Evolutionary conservation across 345 rosid species (phyloP).

Genomic region (Eutrema japonicum): DNA sequence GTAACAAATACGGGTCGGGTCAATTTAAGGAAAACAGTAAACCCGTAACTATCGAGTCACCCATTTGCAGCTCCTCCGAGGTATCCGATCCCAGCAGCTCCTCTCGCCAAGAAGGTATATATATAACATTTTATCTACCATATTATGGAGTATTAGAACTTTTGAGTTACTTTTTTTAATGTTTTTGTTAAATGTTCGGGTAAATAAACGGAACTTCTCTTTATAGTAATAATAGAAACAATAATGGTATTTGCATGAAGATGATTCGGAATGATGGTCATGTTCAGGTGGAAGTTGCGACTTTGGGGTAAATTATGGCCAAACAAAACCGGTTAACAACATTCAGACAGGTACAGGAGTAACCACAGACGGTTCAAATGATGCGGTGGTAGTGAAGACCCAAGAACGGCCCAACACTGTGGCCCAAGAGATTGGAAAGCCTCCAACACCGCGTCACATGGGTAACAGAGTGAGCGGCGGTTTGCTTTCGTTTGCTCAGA

Average conservation of each 20-base stretch:
- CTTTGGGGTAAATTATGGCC: not conserved
- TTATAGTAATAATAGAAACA: not conserved
- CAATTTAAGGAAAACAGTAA: conserved; percentile 36
- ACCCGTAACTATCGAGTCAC: conserved; percentile 47
- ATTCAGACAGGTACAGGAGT: not conserved
- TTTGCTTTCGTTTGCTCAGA: conserved; percentile 41
- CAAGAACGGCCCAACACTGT: not conserved
- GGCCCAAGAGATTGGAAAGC: conserved; percentile 38
- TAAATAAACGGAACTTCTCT: not conserved
- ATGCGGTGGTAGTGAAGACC: not conserved
- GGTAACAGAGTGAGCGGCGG: conserved; percentile 11
- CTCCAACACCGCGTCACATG: conserved; percentile 50
- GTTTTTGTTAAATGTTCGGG: not conserved
- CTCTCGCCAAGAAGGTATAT: conserved; percentile 56
- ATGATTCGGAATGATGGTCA: not conserved
- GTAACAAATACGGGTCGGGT: conserved; percentile 44
- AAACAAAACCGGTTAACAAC: conserved; percentile 23
- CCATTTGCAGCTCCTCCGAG: conserved; percentile 49
- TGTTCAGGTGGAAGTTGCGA: conserved; percentile 34
- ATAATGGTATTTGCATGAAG: conserved; percentile 6
- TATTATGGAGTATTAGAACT: not conserved
- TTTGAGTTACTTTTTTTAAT: too few relatives aligned
- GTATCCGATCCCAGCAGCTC: conserved; percentile 50
- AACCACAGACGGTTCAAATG: conserved; percentile 8
- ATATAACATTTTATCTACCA: not conserved